Evolutionary conservation across 805 yeast genomes (phyloP).

Genomic region (Candida tallmaniae): DNA sequence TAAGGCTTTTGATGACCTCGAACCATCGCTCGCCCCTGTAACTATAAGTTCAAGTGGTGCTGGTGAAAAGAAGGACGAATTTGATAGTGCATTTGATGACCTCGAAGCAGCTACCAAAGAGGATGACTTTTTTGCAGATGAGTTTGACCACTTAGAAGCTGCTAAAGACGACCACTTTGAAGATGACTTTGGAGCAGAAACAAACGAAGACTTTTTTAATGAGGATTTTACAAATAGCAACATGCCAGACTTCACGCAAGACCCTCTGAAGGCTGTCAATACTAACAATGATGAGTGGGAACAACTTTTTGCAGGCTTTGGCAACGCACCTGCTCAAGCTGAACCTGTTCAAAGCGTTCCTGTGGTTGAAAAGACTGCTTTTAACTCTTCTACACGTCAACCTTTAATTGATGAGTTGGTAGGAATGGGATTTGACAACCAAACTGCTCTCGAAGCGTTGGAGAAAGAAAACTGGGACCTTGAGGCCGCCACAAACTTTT

Average conservation of each 20-base stretch:
- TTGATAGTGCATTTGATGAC: conserved; percentile 34
- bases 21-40: conserved; percentile 30
- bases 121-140: conserved; percentile 29
- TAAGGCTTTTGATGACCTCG: conserved; percentile 33
- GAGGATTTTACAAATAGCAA: conserved; percentile 28
- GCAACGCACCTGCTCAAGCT: conserved; percentile 36
- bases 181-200: conserved; percentile 15
- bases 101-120: conserved; percentile 12
- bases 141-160: conserved; percentile 34
- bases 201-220: conserved; percentile 16
- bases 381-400: conserved; percentile 1
- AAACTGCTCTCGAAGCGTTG: conserved; percentile 65
- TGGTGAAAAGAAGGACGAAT: too few species aligned
- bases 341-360: conserved; percentile 9
- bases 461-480: conserved; percentile 67
- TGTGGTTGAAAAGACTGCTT: conserved; percentile 1
- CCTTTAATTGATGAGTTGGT: conserved; percentile 71
- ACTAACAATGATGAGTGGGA: conserved; percentile 81
- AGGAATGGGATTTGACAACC: conserved; percentile 83
- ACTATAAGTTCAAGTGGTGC: conserved; percentile 7
- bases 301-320: conserved; percentile 85
- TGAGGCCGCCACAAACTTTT: conserved; percentile 81
- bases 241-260: conserved; percentile 29
- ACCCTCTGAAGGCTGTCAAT: conserved; percentile 15
- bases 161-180: conserved; percentile 29